Base-by-base conservation (phyloP, 2,329 filamentous ascomycete species). In the Penicillium sp. region DNA sequence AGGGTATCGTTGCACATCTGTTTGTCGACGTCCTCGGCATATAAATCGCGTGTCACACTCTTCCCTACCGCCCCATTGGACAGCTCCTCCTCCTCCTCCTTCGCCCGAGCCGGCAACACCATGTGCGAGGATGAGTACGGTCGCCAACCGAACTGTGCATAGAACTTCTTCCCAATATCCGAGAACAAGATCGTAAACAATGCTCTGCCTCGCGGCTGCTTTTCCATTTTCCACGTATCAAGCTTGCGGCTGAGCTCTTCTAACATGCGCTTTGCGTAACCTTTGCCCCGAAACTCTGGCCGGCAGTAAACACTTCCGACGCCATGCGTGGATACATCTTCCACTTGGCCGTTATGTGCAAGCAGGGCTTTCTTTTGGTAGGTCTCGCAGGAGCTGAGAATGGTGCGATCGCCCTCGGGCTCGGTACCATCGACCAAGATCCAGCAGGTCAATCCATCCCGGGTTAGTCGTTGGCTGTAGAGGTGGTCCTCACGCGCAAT, bases 151-250 rank as follows among this genome's bases (percentile, higher is more conserved):
- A 86, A 82, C 35, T 81, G 82, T 3, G 89, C 85, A 77, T 97
- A 97, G 76, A 92, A 97, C 41, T 80, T 79, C 80, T 91, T 90
- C 20, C 93, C 91, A 64, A 96, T 92, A 69, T 96, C 91, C 8
- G 92, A 96, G 76, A 88, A 96, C 8, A 97, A 81, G 7, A 96
- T 84, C 0, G 90, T 93, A 75, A 94, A 95, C 14, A 86, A 75
- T 63, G 73, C 82, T 71, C 71, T 74, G 65, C 73, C 71, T 20
- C 72, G 70, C 48, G 65, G 62, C 54, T 77, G 73, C 39, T 76
- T 71, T 34, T 80, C 79, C 59, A 78, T 76, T 65, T 86, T 82
- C 77, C 83, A 83, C 2, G 76, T 82, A 62, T 81, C 79, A 43
- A 88, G 69, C 55, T 76, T 78, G 53, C 78, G 76, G 14, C 84